Conservation (phyloP, 306 rosid genomes). For the Quillaja saponaria region DNA sequence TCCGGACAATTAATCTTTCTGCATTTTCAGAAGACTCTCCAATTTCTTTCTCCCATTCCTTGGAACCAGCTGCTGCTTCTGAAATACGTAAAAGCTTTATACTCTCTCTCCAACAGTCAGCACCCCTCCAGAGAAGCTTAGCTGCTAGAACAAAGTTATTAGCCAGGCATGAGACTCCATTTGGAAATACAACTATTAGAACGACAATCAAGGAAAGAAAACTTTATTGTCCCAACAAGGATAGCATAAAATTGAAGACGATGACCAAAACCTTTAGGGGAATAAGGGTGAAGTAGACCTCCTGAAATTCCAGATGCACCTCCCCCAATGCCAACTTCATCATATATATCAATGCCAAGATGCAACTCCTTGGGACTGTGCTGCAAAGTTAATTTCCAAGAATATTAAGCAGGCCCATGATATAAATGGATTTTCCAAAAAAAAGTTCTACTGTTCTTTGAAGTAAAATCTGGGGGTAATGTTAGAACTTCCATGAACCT, state of each 20-base stretch:
- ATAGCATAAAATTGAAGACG: neutral
- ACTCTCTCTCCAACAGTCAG: conserved; percentile 86
- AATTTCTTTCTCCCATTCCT: conserved; percentile 20
- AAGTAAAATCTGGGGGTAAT: neutral
- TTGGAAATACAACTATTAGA: neutral
- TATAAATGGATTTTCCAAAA: neutral
- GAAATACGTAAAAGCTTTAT: conserved; percentile 68
- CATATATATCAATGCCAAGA: conserved; percentile 61
- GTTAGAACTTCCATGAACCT: neutral
- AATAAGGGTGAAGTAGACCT: conserved; percentile 94
- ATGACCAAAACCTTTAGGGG: conserved; percentile 70
- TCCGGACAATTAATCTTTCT: conserved; percentile 40
- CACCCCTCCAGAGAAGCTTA: conserved; percentile 79
- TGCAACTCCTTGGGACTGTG: conserved; percentile 61
- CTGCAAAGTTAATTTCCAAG: conserved; percentile 42
- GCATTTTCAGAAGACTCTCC: conserved; percentile 33
- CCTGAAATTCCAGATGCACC: conserved; percentile 94
- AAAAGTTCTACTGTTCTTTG: neutral
- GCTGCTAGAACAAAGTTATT: too few species aligned
- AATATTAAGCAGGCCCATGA: neutral
- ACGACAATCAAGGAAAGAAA: conserved; percentile 3
- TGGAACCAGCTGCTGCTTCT: conserved; percentile 54
- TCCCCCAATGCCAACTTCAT: conserved; percentile 86
- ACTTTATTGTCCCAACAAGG: conserved; percentile 7
- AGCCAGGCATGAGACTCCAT: conserved; percentile 15